These are phyloP conservation scores for Serendipita indica DNA, from an alignment of 768 basidiomycete species.

Conservation along the genomic window DNA sequence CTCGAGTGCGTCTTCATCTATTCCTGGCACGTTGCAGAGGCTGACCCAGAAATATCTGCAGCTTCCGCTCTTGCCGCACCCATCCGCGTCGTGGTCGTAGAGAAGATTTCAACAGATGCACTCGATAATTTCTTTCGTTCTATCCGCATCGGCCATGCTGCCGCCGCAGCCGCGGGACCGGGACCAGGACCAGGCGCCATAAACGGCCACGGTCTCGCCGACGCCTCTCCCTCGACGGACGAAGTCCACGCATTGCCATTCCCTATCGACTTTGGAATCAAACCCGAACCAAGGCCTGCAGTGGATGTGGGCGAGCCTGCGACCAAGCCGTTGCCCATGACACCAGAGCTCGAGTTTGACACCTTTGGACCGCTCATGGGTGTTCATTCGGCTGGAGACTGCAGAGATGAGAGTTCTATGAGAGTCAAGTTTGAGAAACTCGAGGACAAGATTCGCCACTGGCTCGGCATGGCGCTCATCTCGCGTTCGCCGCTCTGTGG, in stretches of 20 bases:
- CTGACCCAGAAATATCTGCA: background rate
- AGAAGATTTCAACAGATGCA: background rate
- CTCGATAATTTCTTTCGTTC: conserved; percentile 1
- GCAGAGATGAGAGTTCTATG: background rate
- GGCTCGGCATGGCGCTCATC: background rate
- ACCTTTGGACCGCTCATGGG: background rate
- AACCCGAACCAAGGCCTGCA: no score
- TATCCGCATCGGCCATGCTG: background rate
- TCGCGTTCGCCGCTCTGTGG: background rate
- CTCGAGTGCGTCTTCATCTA: background rate
- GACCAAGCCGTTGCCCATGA: background rate
- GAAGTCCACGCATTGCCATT: background rate
- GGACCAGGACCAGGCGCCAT: background rate
- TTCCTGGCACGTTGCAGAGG: background rate
- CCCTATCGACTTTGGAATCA: no score
- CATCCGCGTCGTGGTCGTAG: background rate
- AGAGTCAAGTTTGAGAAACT: background rate
- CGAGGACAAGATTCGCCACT: background rate
- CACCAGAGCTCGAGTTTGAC: background rate
- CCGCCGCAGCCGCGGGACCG: background rate
- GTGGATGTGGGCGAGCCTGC: background rate
- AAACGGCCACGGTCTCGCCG: background rate
- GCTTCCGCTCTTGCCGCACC: background rate
- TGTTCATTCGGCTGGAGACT: background rate
- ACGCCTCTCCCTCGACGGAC: background rate